Percentiles rank a stretch among this genome's conserved stretches.
These are phyloP conservation scores for Colletotrichum spaethianum DNA, from an alignment of 2,329 filamentous ascomycete species.

Conservation along the genomic window DNA sequence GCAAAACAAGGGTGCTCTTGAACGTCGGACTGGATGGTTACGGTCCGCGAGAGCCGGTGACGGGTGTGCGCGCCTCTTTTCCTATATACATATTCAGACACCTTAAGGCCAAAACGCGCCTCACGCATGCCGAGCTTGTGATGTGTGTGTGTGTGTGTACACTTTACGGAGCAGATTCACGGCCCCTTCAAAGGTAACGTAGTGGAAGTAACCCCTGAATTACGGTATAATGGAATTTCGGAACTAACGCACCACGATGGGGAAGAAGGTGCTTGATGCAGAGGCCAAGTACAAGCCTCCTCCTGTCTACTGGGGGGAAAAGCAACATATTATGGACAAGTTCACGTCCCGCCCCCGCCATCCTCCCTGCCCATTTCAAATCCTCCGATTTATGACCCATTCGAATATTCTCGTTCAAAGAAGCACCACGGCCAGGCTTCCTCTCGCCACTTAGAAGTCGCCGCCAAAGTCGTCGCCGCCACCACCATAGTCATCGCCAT, in stretches of 20 bases:
- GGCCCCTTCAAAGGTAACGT: not conserved
- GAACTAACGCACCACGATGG: not conserved
- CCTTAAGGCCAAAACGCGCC: not conserved
- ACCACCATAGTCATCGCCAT: constrained; percentile 46
- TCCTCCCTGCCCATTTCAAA: not conserved
- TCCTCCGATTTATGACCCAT: not conserved
- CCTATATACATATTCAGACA: constrained; percentile 26
- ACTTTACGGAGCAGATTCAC: not conserved
- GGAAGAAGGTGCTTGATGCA: not conserved
- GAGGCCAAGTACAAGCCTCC: not conserved
- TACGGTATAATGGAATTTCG: not conserved
- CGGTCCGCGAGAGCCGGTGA: not conserved
- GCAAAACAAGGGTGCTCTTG: not conserved
- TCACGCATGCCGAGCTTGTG: too few species aligned
- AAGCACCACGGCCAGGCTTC: too few species aligned
- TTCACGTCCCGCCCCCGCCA: not conserved
- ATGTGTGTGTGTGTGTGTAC: too few species aligned
- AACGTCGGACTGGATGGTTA: not conserved
- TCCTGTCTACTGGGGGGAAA: not conserved
- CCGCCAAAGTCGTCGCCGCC: constrained; percentile 51
- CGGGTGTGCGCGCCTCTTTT: not conserved
- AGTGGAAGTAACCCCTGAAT: not conserved
- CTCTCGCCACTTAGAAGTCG: constrained; percentile 54
- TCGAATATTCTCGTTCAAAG: not conserved
- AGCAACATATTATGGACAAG: constrained; percentile 24